Conservation (phyloP, 768 basidiomycete genomes). For the Boletus subcaerulescens region DNA sequence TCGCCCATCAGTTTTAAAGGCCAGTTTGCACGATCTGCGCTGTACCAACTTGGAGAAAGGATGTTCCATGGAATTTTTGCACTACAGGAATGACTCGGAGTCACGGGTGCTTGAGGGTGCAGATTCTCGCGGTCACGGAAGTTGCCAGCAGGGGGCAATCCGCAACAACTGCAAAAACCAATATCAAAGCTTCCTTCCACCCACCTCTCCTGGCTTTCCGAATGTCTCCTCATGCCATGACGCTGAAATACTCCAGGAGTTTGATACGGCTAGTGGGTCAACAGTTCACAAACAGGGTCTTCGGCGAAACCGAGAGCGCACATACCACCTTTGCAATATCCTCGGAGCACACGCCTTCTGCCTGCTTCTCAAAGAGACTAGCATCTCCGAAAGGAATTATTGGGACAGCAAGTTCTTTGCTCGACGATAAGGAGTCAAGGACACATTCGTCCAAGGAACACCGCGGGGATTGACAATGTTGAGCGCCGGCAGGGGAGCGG, state of each 20-base stretch:
- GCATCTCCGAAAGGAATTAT: constrained; percentile 34
- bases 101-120: background rate
- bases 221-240: background rate
- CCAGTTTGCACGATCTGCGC: background rate
- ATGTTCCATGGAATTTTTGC: background rate
- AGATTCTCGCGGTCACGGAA: background rate
- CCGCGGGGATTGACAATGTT: constrained; percentile 41
- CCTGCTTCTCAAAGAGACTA: constrained; percentile 20
- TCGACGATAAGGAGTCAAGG: too few species aligned
- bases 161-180: too few species aligned
- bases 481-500: constrained; percentile 19
- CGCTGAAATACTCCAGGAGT: constrained; percentile 33
- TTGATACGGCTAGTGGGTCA: too few species aligned
- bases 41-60: background rate
- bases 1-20: background rate
- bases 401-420: constrained; percentile 18
- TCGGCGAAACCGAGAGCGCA: background rate
- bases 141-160: too few species aligned
- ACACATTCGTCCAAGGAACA: constrained; percentile 12
- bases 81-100: background rate
- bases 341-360: constrained; percentile 10
- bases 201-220: background rate
- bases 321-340: constrained; percentile 1
- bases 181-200: background rate
- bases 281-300: constrained; percentile 26